Evolutionary conservation across 257 asterid genomes (phyloP), one percentile per base, ranked within the genome.

Genomic region (Rehmannia glutinosa): DNA sequence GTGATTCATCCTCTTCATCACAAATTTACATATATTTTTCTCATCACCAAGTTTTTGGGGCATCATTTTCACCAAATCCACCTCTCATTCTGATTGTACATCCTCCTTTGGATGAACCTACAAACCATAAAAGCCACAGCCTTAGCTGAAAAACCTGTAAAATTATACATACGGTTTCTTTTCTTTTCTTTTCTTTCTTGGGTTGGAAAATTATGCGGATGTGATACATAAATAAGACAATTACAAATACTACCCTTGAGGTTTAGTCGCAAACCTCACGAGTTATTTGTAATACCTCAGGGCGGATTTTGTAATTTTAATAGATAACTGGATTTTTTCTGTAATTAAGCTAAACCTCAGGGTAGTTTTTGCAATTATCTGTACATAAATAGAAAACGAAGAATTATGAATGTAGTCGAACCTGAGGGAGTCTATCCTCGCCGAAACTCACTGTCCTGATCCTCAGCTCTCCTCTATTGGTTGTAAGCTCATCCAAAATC

Each of bases 381-480:
- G n/a, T n/a, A n/a, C n/a, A n/a, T n/a, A n/a, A n/a, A n/a, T n/a
- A n/a, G n/a, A n/a, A n/a, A n/a, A n/a, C n/a, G n/a, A n/a, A n/a
- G 11, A 10, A 42, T 5, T 1, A 43, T 25, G 35, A n/a, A 42
- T 4, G 1, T 42, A 1, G 2, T 43, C 10, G 11, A 67, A 80
- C 86, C 86, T 75, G 77, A 30, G 71, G 80, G 30, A 57, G 69
- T 19, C 53, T 73, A 15, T 80, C 91, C 5, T 75, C 84, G 5
- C 53, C 63, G 64, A 73, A 83, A 76, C 89, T 83, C 36, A 56
- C 57, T 11, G 69, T 62, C 69, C 93, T 56, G 25, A 75, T 53
- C 71, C 69, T 86, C 1, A 86, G 19, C 81, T 86, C 90, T 62
- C 93, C 93, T 64, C 90, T 76, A 25, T 73, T 80, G 0, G 93